Base-by-base conservation (phyloP, 768 basidiomycete species). In the Royoungia palumana region DNA sequence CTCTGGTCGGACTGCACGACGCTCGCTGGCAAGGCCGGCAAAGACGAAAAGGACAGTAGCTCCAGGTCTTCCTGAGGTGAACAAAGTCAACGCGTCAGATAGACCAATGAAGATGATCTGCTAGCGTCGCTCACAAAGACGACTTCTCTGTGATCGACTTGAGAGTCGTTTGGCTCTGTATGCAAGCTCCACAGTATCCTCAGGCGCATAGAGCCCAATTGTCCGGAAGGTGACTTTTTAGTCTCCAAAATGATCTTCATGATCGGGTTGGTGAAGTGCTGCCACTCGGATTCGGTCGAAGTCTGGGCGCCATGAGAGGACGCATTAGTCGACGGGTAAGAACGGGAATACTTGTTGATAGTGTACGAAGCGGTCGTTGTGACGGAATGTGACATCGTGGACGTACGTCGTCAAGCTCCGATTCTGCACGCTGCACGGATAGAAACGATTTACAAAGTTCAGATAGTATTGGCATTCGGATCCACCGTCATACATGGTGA, bases 211-310 rank as follows among this genome's bases (percentile, higher is more conserved):
- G 85, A 87, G 53, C 82, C 78, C 5, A 86, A 72, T 34, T 76
- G 74, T 19, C 73, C 74, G 13, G 70, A 67, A 5, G 67, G 67
- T 22, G 75, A 70, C 61, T 75, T 82, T 55, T 72, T 80, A 28
- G 75, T 71, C 60, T 90, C 86, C 25, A 90, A 71, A 20, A 77
- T 65, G 25, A 89, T 74, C 34, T 70, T 75, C 49, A 90, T 78
- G 42, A 75, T 65, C 1, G 88, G 87, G 56, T 89, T 87, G 17
- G 77, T 77, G 57, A 83, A 89, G 60, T 89, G 87, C 58, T 88
- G 84, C 88, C 88, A 90, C 62, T 87, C 85, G 3, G 72, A 59
- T 28, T 73, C 65, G 16, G 32, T 51, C 16, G 52, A 47, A 28
- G 66, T 61, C 42, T 54, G 60, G 24, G 47, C 42, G 42, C 46